These are phyloP conservation scores for Nakazawaea laoshanensis DNA, from an alignment of 805 yeast species.

Conservation along the genomic window DNA sequence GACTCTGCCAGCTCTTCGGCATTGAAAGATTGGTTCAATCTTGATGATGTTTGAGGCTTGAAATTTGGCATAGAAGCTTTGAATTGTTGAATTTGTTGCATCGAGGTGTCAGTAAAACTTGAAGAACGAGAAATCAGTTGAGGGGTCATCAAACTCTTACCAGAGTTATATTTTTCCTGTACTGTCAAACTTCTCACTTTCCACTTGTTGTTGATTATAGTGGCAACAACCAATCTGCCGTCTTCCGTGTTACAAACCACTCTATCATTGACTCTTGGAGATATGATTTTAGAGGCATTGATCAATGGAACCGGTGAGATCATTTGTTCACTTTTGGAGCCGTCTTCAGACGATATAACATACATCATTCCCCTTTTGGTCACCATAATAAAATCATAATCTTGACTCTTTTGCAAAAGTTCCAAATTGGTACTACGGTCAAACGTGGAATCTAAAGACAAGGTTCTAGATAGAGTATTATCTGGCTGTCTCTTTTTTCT, in stretches of 20 bases:
- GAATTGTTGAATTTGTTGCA: conserved; percentile 4
- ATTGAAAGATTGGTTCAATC: conserved; percentile 3
- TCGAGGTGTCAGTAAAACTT: conserved; percentile 14
- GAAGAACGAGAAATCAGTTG: conserved; percentile 23
- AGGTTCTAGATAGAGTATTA: conserved; percentile 14
- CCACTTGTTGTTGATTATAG: conserved; percentile 63
- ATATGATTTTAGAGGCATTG: conserved; percentile 46
- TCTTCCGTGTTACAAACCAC: conserved; percentile 44
- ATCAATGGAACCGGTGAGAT: conserved; percentile 28
- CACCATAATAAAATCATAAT: conserved; percentile 43
- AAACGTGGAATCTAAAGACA: conserved; percentile 24
- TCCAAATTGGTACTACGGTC: conserved; percentile 19
- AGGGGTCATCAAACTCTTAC: conserved; percentile 28
- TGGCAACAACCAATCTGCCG: conserved; percentile 50
- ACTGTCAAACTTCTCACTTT: conserved; percentile 42
- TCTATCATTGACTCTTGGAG: conserved; percentile 72
- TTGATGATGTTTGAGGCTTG: conserved; percentile 10
- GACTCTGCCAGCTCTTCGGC: conserved; percentile 18
- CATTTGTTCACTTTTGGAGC: conserved; percentile 27
- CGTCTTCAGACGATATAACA: conserved; percentile 41
- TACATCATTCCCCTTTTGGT: conserved; percentile 41
- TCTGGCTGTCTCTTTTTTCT: conserved; percentile 15
- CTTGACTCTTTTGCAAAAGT: conserved; percentile 19
- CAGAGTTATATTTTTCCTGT: conserved; percentile 36
- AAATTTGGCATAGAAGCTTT: background rate